Base-by-base conservation (phyloP, 345 rosid genomes). In the Rhodamnia rubescens region DNA sequence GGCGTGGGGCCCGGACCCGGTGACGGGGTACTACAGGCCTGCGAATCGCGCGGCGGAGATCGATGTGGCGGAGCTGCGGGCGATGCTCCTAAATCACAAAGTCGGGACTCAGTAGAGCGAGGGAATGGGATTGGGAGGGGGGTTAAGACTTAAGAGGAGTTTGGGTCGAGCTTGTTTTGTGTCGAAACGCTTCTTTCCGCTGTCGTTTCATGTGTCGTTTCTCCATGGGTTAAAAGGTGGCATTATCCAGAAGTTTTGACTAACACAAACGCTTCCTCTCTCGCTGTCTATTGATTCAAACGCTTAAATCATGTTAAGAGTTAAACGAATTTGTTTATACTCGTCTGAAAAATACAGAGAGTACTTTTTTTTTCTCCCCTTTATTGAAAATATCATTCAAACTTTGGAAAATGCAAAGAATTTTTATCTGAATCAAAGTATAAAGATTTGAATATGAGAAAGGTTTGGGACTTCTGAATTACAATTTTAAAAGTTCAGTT, bases 1-100 rank as follows among this genome's bases (percentile, higher is more conserved):
- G n/a, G 87, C 95, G 0, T 94, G 98, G 98, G 92, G 69, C 9
- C 95, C 95, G 5, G 96, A 94, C 85, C 98, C 98, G 10, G 88
- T 92, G 50, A 94, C 96, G 0, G 96, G 97, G 15, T 92, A 91
- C 80, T 95, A 95, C 82, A 92, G 95, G 86, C 98, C 98, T 4
- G 87, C 84, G 11, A 93, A 93, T 57, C 80, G 88, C 84, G 90
- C 89, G 82, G 90, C 40, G 8, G 92, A 93, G 93, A 91, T 94
- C 74, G 96, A 94, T 64, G 89, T 93, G 42, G 96, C 87, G 11
- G 95, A 93, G 85, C 96, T 94, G 9, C 85, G 98, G 21, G 92
- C 91, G 74, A 88, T 92, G 94, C 88, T 96, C 55, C 64, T 93
- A 85, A 93, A 88, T 84, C 91, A 87, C 87, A 93, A 88, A 86